These are phyloP conservation scores for Xerocomus spinulosus DNA, from an alignment of 768 basidiomycete species.

Conservation along the genomic window DNA sequence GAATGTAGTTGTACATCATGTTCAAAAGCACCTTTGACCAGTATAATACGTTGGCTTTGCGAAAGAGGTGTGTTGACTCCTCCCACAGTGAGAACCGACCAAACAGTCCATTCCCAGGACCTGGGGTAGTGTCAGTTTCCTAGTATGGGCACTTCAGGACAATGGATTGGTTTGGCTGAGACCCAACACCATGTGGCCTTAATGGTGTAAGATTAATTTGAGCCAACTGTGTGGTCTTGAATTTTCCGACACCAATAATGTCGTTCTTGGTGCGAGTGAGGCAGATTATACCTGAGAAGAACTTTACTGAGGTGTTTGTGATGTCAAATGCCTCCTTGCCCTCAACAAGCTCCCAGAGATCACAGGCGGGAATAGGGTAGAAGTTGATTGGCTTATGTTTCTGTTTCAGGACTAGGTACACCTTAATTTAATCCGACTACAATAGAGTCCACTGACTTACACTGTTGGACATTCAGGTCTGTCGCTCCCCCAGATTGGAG, in stretches of 20 bases:
- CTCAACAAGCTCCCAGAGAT: neutral
- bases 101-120: neutral
- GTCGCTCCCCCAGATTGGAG: neutral
- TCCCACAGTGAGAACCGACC: neutral
- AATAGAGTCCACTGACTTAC: neutral
- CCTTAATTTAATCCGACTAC: neutral
- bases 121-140: neutral
- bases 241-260: neutral
- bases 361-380: neutral
- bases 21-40: neutral
- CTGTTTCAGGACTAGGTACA: neutral
- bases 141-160: neutral
- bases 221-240: neutral
- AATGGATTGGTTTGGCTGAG: neutral
- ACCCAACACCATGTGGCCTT: neutral
- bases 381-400: neutral
- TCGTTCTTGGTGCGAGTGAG: neutral
- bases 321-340: neutral
- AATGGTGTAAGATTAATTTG: neutral
- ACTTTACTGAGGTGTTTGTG: neutral
- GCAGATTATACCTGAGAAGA: neutral
- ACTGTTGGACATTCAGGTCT: neutral
- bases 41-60: neutral
- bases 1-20: neutral
- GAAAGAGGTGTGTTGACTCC: neutral